Conservation (phyloP, 2,329 filamentous ascomycete genomes). For the Fusarium euwallaceae region DNA sequence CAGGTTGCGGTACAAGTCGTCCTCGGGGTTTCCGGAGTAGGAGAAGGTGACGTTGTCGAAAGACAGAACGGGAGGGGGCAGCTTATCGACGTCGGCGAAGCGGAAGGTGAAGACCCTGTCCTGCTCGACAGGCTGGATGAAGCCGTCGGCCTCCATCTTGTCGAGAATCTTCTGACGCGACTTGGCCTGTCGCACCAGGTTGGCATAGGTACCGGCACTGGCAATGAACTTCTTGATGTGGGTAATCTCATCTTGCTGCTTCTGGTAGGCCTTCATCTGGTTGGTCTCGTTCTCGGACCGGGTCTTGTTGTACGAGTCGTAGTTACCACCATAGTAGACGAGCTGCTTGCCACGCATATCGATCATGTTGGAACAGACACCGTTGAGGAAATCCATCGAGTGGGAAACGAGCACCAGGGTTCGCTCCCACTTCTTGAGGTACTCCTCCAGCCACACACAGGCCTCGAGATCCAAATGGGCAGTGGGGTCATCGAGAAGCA, state of each 20-base stretch:
- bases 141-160: conserved; percentile 99
- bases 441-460: conserved; percentile 99
- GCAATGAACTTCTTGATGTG: conserved; percentile 99
- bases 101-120: conserved; percentile 97
- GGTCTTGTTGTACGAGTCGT: conserved; percentile 98
- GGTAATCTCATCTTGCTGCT: conserved; percentile 98
- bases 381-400: conserved; percentile 99
- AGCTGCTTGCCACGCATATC: conserved; percentile 94
- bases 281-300: conserved; percentile 94
- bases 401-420: conserved; percentile 97
- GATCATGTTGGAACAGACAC: conserved; percentile 98
- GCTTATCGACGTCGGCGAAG: conserved; percentile 98
- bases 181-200: conserved; percentile 98
- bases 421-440: conserved; percentile 99
- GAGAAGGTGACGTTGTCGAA: conserved; percentile 99
- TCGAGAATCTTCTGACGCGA: conserved; percentile 99
- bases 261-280: conserved; percentile 98
- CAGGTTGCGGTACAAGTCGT: conserved; percentile 96
- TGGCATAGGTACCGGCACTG: conserved; percentile 99
- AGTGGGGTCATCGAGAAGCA: conserved; percentile 97
- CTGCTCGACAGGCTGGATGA: conserved; percentile 89
- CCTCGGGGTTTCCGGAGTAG: conserved; percentile 89
- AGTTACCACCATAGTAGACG: conserved; percentile 99
- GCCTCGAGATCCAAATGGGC: conserved; percentile 99
- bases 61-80: conserved; percentile 95